phyloP scores from a whole-genome alignment of 768 basidiomycete genomes.

The Stropharia rugosoannulata region DNA sequence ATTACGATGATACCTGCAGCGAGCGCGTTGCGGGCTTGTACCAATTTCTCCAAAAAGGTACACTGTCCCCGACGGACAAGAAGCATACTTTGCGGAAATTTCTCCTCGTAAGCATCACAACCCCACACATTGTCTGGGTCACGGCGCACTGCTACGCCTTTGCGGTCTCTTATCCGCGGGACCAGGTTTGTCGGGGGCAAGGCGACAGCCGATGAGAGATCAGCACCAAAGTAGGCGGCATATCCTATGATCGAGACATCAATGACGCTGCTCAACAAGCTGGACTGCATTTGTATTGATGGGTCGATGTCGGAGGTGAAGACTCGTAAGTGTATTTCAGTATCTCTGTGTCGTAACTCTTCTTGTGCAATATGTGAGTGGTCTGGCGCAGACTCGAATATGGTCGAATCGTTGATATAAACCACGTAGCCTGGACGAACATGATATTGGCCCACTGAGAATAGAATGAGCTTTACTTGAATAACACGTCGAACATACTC shows the following conservation, averaged over 20 bases:
- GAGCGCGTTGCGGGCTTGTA: constrained; percentile 63
- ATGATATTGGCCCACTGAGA: constrained; percentile 75
- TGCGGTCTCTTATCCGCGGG: constrained; percentile 46
- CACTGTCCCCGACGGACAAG: constrained; percentile 79
- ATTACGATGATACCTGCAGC: constrained; percentile 81
- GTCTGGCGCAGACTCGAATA: constrained; percentile 31
- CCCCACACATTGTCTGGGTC: constrained; percentile 56
- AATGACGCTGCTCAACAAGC: constrained; percentile 33
- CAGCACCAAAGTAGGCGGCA: constrained; percentile 71
- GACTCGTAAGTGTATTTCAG: constrained; percentile 59
- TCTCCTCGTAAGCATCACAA: constrained; percentile 52
- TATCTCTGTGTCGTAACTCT: constrained; percentile 23
- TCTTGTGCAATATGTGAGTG: constrained; percentile 25
- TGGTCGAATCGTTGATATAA: constrained; percentile 70
- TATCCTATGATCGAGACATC: constrained; percentile 57
- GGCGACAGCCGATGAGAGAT: constrained; percentile 37
- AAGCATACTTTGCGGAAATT: constrained; percentile 51
- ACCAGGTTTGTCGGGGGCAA: constrained; percentile 17
- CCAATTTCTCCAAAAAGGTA: constrained; percentile 84
- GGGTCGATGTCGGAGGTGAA: constrained; percentile 54
- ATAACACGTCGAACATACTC: constrained; percentile 22
- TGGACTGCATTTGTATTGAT: constrained; percentile 36
- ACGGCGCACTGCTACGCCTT: constrained; percentile 55
- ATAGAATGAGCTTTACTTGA: constrained; percentile 6
- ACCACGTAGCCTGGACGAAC: constrained; percentile 81